phyloP scores from a whole-genome alignment of 2,329 filamentous ascomycete species.

The Thermomyces lanuginosus region DNA sequence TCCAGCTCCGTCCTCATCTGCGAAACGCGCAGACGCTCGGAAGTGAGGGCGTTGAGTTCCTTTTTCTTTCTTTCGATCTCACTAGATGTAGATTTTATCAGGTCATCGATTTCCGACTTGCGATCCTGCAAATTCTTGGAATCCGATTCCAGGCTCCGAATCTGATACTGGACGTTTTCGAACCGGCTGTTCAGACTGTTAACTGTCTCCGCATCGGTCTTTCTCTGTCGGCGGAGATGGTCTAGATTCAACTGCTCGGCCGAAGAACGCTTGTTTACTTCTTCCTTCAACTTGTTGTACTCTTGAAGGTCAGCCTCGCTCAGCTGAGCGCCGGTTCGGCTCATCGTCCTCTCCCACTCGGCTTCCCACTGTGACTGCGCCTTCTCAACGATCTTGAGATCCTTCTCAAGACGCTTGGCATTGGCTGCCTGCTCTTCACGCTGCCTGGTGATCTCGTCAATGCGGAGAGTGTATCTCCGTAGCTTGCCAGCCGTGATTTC shows the following conservation, averaged over 20 bases:
- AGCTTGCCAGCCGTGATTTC: conserved; percentile 57
- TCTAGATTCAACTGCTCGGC: conserved; percentile 69
- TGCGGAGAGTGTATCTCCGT: conserved; percentile 49
- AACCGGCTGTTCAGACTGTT: conserved; percentile 81
- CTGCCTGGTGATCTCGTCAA: conserved; percentile 58
- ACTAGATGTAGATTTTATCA: conserved; percentile 50
- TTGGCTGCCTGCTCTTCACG: conserved; percentile 52
- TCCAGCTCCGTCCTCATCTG: conserved; percentile 78
- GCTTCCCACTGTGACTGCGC: conserved; percentile 77
- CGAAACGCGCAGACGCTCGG: conserved; percentile 63
- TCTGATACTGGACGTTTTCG: conserved; percentile 56
- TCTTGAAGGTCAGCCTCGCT: conserved; percentile 76
- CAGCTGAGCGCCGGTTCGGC: conserved; percentile 72
- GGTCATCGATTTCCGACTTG: conserved; percentile 44
- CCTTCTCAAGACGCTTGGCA: conserved; percentile 60
- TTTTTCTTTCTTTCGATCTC: conserved; percentile 85
- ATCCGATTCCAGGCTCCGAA: conserved; percentile 59
- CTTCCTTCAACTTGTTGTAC: conserved; percentile 67
- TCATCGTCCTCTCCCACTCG: conserved; percentile 69
- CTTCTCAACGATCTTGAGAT: conserved; percentile 72
- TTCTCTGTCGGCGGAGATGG: conserved; percentile 72
- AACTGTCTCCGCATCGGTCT: conserved; percentile 79
- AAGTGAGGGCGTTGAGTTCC: conserved; percentile 70
- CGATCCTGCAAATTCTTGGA: conserved; percentile 52
- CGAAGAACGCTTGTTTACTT: conserved; percentile 70